Base-by-base conservation (phyloP, 2,329 filamentous ascomycete genomes). In the Fusarium sarcochroum region DNA sequence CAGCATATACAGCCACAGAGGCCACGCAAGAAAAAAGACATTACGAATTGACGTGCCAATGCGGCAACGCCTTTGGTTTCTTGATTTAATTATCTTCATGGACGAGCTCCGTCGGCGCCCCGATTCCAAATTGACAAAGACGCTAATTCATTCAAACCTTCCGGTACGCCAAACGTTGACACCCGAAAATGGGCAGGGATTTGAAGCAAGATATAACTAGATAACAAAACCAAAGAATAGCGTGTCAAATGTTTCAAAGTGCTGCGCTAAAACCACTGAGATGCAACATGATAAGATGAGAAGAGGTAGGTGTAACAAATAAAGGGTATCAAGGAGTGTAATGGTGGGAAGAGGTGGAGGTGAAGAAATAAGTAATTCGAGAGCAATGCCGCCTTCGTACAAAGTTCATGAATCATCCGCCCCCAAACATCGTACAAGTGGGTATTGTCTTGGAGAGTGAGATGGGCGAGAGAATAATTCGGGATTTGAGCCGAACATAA, bases 331-430 rank as follows among this genome's bases (percentile, higher is more conserved):
- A 65, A 69, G 40, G 68, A 70, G 48, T 58, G 68, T 71, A 47
- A 37, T 32, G 49, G 38, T 55, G 25, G 49, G 37, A 56, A 40
- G 44, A 49, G 41, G 59, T 7, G 45, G 47, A 30, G 46, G 54
- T 21, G 27, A 44, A 50, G 38, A 55, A 54, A 53, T 13, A 51
- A 41, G 25, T 35, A 40, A 23, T 37, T 46, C 42, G 38, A 62
- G 27, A 55, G 51, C 20, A 49, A 56, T 44, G 27, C 52, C 35
- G 55, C 35, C 58, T 68, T 58, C 41, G 44, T 59, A 69, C 30
- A 60, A 47, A 63, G 52, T 48, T 70, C 67, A 47, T 70, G 52
- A 69, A 52, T 70, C 66, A 70, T 69, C 50, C 48, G 37, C 48
- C 50, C 54, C 45, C 42, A 57, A 38, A 52, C 58, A 63, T 63